Evolutionary conservation across 352 stramenopile species (phyloP).

Genomic region (Globisporangium mamillatum): DNA sequence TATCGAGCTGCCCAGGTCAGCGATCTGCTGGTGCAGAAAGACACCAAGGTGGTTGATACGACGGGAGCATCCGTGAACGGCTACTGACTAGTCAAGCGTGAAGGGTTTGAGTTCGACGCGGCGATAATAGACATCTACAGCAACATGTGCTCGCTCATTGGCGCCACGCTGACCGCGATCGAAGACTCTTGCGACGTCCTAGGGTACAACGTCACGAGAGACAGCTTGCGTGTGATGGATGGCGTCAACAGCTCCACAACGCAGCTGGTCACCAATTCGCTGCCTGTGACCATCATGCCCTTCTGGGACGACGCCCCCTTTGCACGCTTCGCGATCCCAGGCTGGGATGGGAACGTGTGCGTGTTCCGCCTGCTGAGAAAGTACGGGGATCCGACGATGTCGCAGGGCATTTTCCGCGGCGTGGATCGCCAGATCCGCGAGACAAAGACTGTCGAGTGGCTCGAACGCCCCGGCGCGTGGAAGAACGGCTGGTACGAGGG

Average conservation of each 20-base stretch:
- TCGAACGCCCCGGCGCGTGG: conserved; percentile 25
- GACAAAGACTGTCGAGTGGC: conserved; percentile 37
- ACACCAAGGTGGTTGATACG: too few relatives aligned
- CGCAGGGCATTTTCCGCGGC: conserved; percentile 33
- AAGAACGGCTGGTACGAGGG: conserved; percentile 45
- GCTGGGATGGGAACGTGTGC: conserved; percentile 22
- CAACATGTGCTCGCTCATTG: too few relatives aligned
- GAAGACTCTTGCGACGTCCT: too few relatives aligned
- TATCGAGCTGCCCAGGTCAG: too few relatives aligned
- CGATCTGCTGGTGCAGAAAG: too few relatives aligned
- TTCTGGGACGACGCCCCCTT: conserved; percentile 17
- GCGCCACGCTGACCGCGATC: too few relatives aligned
- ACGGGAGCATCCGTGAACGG: too few relatives aligned
- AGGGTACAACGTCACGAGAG: too few relatives aligned
- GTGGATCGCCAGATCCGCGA: conserved; percentile 24
- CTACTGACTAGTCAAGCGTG: too few relatives aligned
- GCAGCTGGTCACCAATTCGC: conserved; percentile 13
- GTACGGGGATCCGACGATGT: conserved; percentile 12
- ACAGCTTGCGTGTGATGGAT: too few relatives aligned
- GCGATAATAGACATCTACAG: too few relatives aligned
- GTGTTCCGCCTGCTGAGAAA: conserved; percentile 23
- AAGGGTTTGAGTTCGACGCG: too few relatives aligned
- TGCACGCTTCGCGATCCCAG: conserved; percentile 9
- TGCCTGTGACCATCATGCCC: conserved; percentile 22
- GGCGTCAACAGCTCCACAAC: not conserved